Conservation (phyloP, 768 basidiomycete genomes). For the Mrakia blollopis region DNA sequence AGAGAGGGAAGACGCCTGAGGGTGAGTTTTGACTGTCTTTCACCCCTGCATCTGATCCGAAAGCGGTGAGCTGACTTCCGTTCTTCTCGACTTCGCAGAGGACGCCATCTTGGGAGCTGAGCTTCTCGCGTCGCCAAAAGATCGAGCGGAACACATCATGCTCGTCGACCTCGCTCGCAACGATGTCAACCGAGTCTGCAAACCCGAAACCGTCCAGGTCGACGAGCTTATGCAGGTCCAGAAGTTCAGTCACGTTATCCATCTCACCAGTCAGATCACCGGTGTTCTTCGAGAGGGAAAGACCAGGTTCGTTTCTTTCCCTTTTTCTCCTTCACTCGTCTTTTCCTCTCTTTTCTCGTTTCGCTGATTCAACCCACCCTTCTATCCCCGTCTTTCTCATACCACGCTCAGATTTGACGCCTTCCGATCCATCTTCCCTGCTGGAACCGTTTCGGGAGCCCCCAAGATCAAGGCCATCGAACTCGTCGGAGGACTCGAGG, state of each 20-base stretch:
- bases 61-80: neutral
- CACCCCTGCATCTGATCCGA: neutral
- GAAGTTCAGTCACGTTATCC: conserved; percentile 97
- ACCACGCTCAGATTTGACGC: conserved; percentile 73
- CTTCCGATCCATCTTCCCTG: conserved; percentile 97
- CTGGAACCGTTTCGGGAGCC: conserved; percentile 96
- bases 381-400: neutral
- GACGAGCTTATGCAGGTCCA: conserved; percentile 90
- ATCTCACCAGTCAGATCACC: conserved; percentile 91
- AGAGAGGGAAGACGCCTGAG: conserved; percentile 75
- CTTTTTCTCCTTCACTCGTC: neutral
- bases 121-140: conserved; percentile 80
- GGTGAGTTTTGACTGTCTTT: conserved; percentile 52
- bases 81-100: conserved; percentile 55
- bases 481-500: conserved; percentile 76
- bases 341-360: neutral
- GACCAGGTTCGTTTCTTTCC: conserved; percentile 57
- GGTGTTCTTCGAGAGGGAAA: conserved; percentile 74
- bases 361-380: no score
- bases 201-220: conserved; percentile 90
- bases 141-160: conserved; percentile 98
- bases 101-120: conserved; percentile 71
- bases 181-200: conserved; percentile 96
- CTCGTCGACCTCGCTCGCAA: conserved; percentile 95
- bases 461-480: conserved; percentile 99